phyloP scores from a whole-genome alignment of 345 rosid species.

The Dipteronia sinensis region DNA sequence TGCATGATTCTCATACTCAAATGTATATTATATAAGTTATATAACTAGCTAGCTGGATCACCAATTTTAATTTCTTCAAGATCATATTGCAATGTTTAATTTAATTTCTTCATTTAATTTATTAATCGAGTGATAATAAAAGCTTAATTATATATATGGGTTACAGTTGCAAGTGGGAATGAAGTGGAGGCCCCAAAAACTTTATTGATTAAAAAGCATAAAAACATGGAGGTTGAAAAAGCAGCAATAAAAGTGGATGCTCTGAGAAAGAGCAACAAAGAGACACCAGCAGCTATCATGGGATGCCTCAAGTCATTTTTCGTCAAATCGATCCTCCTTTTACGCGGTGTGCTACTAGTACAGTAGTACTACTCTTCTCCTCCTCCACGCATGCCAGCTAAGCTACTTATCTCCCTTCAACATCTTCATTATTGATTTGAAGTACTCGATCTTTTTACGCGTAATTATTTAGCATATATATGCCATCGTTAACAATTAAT shows the following conservation, averaged over 20 bases:
- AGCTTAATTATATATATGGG: not conserved
- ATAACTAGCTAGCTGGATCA: no score
- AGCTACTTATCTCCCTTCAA: not conserved
- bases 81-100: no score
- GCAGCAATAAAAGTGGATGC: slow-evolving; percentile 2
- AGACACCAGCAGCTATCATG: not conserved
- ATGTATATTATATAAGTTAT: no score
- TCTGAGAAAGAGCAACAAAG: slow-evolving; percentile 12
- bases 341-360: not conserved
- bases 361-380: not conserved
- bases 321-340: not conserved
- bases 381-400: slow-evolving; percentile 7
- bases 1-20: no score
- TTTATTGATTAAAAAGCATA: not conserved
- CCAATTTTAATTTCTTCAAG: no score
- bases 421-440: not conserved
- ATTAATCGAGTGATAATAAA: no score
- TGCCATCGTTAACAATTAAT: no score
- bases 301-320: slow-evolving; percentile 1
- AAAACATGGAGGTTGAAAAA: not conserved
- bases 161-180: not conserved
- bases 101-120: no score
- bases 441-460: not conserved
- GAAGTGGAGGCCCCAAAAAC: not conserved
- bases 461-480: no score